phyloP scores from a whole-genome alignment of 2,329 filamentous ascomycete species.

The Alternaria novae-zelandiae region DNA sequence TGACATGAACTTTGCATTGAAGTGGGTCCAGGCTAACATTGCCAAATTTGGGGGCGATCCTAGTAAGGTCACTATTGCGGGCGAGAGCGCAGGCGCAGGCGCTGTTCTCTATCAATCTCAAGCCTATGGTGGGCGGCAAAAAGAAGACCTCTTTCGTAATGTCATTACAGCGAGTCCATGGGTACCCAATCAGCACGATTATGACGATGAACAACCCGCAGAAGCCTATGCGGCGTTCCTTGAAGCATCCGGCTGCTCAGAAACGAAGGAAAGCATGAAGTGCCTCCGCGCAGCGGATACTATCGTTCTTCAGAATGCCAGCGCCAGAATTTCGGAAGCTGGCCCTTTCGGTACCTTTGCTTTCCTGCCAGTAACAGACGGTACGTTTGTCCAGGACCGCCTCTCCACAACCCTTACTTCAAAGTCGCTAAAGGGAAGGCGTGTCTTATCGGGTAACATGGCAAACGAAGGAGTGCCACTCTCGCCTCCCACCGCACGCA shows the following conservation, averaged over 20 bases:
- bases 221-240: constrained; percentile 38
- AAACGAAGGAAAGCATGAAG: constrained; percentile 29
- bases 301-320: constrained; percentile 36
- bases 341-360: constrained; percentile 51
- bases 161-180: constrained; percentile 44
- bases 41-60: constrained; percentile 60
- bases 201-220: constrained; percentile 40
- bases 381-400: constrained; percentile 46
- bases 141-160: constrained; percentile 39
- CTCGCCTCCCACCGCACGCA: constrained; percentile 36
- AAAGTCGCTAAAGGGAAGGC: constrained; percentile 33
- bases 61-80: constrained; percentile 65
- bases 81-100: constrained; percentile 66
- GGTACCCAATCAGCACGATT: constrained; percentile 40
- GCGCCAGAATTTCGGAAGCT: constrained; percentile 39
- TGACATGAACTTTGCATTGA: constrained; percentile 66
- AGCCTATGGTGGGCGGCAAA: constrained; percentile 48
- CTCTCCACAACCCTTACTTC: constrained; percentile 37
- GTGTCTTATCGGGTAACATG: constrained; percentile 42
- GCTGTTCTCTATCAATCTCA: constrained; percentile 57
- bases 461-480: constrained; percentile 52
- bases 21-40: constrained; percentile 69
- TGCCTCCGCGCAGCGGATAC: constrained; percentile 37
- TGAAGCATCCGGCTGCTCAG: constrained; percentile 35
- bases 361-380: constrained; percentile 52